Evolutionary conservation across 1,284 basidiomycete genomes (phyloP).

Genomic region (Heterobasidion parviporum): DNA sequence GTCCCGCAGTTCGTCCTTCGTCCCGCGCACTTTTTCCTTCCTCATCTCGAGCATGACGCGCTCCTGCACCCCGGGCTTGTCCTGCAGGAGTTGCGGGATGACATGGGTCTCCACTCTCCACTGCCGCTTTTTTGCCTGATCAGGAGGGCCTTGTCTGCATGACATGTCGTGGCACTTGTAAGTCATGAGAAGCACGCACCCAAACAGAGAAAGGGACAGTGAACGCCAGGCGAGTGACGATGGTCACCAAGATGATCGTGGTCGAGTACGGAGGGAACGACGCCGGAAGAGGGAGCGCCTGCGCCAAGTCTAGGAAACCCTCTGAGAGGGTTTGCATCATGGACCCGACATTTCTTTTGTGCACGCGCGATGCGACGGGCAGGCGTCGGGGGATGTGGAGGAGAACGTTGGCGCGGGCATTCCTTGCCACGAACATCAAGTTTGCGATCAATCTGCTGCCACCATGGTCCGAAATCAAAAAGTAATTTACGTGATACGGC

Average conservation of each 20-base stretch:
- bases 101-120: slow-evolving; percentile 61
- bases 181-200: slow-evolving; percentile 38
- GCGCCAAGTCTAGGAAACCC: slow-evolving; percentile 54
- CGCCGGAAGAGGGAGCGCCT: slow-evolving; percentile 61
- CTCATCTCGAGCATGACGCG: slow-evolving; percentile 53
- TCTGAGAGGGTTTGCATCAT: slow-evolving; percentile 33
- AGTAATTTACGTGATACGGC: not conserved
- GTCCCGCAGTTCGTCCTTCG: slow-evolving; percentile 42
- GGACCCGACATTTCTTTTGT: slow-evolving; percentile 26
- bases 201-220: slow-evolving; percentile 77
- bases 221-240: slow-evolving; percentile 52
- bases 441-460: not conserved
- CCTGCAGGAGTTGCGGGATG: slow-evolving; percentile 52
- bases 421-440: not conserved
- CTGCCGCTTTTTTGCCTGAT: slow-evolving; percentile 55
- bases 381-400: not conserved
- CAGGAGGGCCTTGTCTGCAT: slow-evolving; percentile 1
- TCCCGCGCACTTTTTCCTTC: slow-evolving; percentile 40
- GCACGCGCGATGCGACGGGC: not conserved
- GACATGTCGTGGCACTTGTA: not conserved
- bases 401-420: not conserved
- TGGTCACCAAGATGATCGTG: slow-evolving; percentile 70
- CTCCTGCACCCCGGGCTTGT: slow-evolving; percentile 44
- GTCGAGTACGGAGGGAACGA: slow-evolving; percentile 64
- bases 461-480: not conserved